Conservation (phyloP, 148 eudicot species). For the Salicornia ramosissima region DNA sequence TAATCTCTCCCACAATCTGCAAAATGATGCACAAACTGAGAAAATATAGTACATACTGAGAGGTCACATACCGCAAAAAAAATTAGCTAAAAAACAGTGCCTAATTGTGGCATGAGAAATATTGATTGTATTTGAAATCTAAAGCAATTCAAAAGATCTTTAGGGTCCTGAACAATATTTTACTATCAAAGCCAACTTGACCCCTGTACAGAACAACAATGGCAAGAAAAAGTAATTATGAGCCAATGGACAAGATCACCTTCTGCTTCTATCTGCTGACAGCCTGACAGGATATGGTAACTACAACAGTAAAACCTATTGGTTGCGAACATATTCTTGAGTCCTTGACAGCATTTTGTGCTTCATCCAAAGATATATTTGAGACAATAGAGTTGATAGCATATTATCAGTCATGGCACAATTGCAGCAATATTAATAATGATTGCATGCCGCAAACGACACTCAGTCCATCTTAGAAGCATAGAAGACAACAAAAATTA, state of each 20-base stretch:
- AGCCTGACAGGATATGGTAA: no score
- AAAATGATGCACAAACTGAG: conserved; percentile 26
- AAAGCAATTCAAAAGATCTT: background rate
- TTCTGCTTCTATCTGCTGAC: background rate
- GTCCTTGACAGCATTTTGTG: no score
- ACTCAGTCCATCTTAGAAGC: background rate
- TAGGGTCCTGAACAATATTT: background rate
- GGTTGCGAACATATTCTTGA: background rate
- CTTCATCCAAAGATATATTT: background rate
- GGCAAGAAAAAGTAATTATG: background rate
- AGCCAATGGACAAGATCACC: background rate
- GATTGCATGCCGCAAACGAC: background rate
- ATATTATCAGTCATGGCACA: background rate
- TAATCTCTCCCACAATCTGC: conserved; percentile 93
- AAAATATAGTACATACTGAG: background rate
- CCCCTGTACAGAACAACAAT: background rate
- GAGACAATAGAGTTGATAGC: background rate
- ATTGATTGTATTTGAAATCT: background rate
- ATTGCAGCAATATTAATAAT: background rate
- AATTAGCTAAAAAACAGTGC: background rate
- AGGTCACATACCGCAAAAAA: no score
- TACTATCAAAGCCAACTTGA: background rate
- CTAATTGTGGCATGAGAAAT: background rate
- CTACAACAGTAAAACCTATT: background rate
- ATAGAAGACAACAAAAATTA: background rate